Base-by-base conservation (phyloP, 106 monocot species). In the Amphibolis antarctica region DNA sequence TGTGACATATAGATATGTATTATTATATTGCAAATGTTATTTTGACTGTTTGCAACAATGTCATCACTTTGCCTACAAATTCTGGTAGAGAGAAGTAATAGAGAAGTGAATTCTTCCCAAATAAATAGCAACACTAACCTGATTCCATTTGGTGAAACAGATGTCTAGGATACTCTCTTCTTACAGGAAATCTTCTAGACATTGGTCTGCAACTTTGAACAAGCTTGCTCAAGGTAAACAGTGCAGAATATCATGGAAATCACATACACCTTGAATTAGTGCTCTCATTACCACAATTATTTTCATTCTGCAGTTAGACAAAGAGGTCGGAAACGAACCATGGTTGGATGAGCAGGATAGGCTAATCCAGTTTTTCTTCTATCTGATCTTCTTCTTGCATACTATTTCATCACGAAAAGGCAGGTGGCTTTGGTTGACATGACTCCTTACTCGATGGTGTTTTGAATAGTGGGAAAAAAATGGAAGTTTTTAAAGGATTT, bases 141-240 rank as follows among this genome's bases (percentile, higher is more conserved):
- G 59, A 30, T 10, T 28, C 20, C 4, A 20, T 26, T 46, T 63
- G 23, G 12, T 9, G 44, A 28, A 30, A 21, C 74, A 84, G 92
- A 86, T 92, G 83, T 81, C 84, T 46, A 60, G 47, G 49, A 78
- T 92, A 61, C 81, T 86, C 14, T 20, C 86, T n/a, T 63, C 81
- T 44, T 92, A 92, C 44, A 84, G 71, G 73, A 92, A 84, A 19
- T 81, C 81, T 74, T 92, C 92, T 17, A 92, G 78, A 65, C 86
- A 84, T 59, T 92, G 92, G 86, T 86, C 71, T 63, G 77, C 92
- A 1, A 92, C 92, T 10, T 67, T 79, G 72, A 86, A 92, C 76
- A 92, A 92, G 74, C 72, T 86, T 27, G 86, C 84, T 10, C 83
- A 84, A 84, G 65, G 65, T 65, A 29, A 48, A 51, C 9, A n/a